A percentile compares a stretch with the other conserved stretches of the same genome.
These are phyloP conservation scores for Claviceps arundinis DNA, from an alignment of 2,329 filamentous ascomycete species.

Conservation along the genomic window DNA sequence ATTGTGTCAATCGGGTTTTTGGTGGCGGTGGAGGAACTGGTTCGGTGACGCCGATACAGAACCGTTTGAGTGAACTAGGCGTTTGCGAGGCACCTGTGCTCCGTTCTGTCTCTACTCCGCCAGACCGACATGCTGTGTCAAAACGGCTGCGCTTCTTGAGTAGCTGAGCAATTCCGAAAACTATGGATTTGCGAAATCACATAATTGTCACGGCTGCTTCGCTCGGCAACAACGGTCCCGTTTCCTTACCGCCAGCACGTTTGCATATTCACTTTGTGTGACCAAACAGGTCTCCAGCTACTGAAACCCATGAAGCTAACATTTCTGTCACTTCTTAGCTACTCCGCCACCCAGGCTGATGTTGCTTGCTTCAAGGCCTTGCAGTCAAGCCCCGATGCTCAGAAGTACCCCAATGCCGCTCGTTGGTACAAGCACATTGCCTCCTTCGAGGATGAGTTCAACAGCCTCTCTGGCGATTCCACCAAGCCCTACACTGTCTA, in stretches of 20 bases:
- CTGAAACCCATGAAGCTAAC: not conserved
- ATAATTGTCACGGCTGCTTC: not conserved
- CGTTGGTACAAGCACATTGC: constrained; percentile 99
- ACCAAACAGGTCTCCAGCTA: not conserved
- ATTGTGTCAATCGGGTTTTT: no score
- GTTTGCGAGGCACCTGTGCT: not conserved
- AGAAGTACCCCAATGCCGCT: constrained; percentile 85
- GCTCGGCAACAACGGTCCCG: not conserved
- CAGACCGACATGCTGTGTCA: not conserved
- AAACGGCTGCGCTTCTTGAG: not conserved
- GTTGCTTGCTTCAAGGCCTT: constrained; percentile 90
- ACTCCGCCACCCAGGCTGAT: constrained; percentile 80
- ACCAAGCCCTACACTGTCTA: constrained; percentile 81
- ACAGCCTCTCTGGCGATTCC: constrained; percentile 78
- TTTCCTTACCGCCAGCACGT: not conserved
- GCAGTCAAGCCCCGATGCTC: constrained; percentile 57
- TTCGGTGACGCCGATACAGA: not conserved
- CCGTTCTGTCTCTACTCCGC: not conserved
- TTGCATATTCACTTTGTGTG: not conserved
- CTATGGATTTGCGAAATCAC: not conserved
- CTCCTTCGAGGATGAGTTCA: constrained; percentile 85
- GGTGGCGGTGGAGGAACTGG: not conserved
- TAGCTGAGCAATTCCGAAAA: not conserved
- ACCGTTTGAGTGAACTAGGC: not conserved
- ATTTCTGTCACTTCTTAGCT: constrained; percentile 19